Percentiles rank a stretch among this genome's conserved stretches.
phyloP scores from a whole-genome alignment of 1,284 basidiomycete species.

The Ganoderma lingzhi region DNA sequence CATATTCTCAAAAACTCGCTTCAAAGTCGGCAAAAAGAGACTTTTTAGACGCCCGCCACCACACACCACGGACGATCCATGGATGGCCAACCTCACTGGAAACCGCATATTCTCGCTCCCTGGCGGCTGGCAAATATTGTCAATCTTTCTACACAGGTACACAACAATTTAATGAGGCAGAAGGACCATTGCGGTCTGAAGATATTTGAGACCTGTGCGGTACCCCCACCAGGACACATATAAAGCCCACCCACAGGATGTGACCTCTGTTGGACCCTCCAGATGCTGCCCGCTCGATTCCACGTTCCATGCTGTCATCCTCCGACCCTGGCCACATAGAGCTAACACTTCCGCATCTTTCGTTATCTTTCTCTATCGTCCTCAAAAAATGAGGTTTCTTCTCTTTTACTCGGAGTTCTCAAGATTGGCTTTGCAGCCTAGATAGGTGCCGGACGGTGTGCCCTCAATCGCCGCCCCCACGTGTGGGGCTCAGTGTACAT shows the following conservation, averaged over 20 bases:
- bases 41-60: no score
- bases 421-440: conserved; percentile 17
- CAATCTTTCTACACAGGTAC: background rate
- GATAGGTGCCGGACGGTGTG: conserved; percentile 22
- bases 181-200: background rate
- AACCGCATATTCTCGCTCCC: no score
- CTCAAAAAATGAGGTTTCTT: background rate
- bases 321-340: background rate
- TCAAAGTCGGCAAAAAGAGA: no score
- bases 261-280: background rate
- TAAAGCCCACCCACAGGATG: background rate
- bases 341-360: background rate
- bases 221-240: background rate
- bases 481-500: conserved; percentile 18
- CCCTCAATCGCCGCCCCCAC: conserved; percentile 32
- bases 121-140: background rate
- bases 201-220: conserved; percentile 1
- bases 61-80: no score
- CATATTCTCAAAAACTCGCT: no score
- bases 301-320: background rate
- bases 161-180: background rate
- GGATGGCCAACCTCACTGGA: no score
- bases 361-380: conserved; percentile 8
- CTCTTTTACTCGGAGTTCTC: background rate
- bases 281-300: background rate